These are phyloP conservation scores for Phytophthora agathidicida DNA, from an alignment of 352 stramenopile species.

Conservation along the genomic window DNA sequence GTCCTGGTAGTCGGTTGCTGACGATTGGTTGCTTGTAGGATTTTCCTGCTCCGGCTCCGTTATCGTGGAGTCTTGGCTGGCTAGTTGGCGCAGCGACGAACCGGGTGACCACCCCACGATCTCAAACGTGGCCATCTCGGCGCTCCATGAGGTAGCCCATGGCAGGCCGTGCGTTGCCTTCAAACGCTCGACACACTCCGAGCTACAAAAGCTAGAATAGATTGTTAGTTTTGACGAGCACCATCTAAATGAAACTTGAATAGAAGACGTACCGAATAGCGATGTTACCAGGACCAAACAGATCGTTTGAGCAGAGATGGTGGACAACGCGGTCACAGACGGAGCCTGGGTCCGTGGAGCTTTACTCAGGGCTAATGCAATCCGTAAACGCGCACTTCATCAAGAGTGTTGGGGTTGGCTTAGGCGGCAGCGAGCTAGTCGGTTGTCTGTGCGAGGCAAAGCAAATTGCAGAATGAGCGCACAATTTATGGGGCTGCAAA, in stretches of 20 bases:
- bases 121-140: background rate
- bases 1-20: background rate
- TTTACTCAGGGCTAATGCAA: too few species aligned
- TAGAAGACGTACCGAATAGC: background rate
- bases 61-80: background rate
- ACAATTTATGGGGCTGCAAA: too few species aligned
- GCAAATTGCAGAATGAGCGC: too few species aligned
- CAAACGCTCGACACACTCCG: background rate
- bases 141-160: background rate
- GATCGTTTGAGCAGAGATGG: background rate
- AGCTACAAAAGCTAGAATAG: background rate
- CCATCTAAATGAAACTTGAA: too few species aligned
- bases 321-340: background rate
- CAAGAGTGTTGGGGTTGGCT: too few species aligned
- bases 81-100: background rate
- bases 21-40: background rate
- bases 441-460: too few species aligned
- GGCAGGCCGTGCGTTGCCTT: background rate
- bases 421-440: too few species aligned
- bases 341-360: too few species aligned
- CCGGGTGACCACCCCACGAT: background rate
- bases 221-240: background rate
- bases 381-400: too few species aligned
- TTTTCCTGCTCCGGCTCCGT: background rate
- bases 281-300: background rate